phyloP scores from a whole-genome alignment of 305 asterid genomes.

The Caryopteris hybrid region DNA sequence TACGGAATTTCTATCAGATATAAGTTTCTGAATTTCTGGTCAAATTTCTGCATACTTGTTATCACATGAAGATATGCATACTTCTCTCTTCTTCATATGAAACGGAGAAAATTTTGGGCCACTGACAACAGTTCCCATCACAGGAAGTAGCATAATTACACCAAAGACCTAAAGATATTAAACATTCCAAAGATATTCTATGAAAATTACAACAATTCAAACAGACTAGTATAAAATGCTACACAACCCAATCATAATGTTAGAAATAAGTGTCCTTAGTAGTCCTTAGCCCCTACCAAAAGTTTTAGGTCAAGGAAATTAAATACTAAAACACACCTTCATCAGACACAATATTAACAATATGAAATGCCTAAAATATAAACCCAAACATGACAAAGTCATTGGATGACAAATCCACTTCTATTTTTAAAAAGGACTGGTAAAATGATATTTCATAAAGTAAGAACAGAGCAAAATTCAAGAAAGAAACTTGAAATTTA shows the following conservation, averaged over 20 bases:
- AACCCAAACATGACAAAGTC: background rate
- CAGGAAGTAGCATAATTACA: background rate
- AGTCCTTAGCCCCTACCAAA: background rate
- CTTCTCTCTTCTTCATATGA: background rate
- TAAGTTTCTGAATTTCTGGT: background rate
- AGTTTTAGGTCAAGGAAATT: background rate
- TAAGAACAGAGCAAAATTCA: background rate
- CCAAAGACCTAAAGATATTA: background rate
- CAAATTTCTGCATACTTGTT: background rate
- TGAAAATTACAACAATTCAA: background rate
- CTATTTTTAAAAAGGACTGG: background rate
- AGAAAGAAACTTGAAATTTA: background rate
- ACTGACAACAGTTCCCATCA: background rate
- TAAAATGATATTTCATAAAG: no score
- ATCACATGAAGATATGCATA: background rate
- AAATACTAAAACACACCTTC: background rate
- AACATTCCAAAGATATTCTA: background rate
- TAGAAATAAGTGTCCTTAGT: background rate
- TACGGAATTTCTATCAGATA: background rate
- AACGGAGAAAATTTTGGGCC: background rate
- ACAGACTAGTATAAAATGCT: background rate
- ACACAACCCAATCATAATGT: background rate
- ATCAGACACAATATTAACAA: background rate
- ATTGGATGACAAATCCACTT: background rate
- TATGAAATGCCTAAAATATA: background rate